These are phyloP conservation scores for Fusarium luffae DNA, from an alignment of 2,329 filamentous ascomycete genomes.

Conservation along the genomic window DNA sequence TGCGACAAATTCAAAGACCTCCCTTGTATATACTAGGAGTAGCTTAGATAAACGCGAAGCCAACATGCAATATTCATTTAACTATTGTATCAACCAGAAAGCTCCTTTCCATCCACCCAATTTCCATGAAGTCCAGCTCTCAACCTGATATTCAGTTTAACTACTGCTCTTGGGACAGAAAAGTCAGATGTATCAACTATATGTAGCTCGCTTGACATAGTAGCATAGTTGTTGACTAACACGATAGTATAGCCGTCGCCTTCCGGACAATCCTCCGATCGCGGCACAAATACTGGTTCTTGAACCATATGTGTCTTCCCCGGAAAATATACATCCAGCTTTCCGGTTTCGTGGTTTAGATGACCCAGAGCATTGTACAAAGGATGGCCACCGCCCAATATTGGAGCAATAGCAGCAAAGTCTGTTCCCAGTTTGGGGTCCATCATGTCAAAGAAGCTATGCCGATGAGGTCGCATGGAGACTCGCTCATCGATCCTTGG, in stretches of 20 bases:
- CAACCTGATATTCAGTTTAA: neutral
- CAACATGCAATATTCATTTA: neutral
- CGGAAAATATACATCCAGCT: neutral
- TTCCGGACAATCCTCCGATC: neutral
- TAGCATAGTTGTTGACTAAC: neutral
- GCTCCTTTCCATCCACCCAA: neutral
- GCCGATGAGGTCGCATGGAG: neutral
- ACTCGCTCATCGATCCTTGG: neutral
- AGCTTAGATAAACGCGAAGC: accelerated
- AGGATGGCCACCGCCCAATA: neutral
- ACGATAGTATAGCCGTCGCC: neutral
- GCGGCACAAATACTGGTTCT: neutral
- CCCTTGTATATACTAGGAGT: accelerated
- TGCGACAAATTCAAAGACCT: accelerated
- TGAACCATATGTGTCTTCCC: neutral
- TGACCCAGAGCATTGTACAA: neutral
- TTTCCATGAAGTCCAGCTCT: neutral
- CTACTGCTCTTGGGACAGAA: neutral
- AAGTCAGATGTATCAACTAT: neutral
- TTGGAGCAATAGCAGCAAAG: neutral
- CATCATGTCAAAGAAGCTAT: neutral
- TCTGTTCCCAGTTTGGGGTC: neutral
- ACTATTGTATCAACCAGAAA: accelerated
- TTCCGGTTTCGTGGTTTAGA: neutral
- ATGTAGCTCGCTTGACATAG: neutral